These are phyloP conservation scores for Diutina catenulata DNA, from an alignment of 1,139 yeast species.

Conservation along the genomic window DNA sequence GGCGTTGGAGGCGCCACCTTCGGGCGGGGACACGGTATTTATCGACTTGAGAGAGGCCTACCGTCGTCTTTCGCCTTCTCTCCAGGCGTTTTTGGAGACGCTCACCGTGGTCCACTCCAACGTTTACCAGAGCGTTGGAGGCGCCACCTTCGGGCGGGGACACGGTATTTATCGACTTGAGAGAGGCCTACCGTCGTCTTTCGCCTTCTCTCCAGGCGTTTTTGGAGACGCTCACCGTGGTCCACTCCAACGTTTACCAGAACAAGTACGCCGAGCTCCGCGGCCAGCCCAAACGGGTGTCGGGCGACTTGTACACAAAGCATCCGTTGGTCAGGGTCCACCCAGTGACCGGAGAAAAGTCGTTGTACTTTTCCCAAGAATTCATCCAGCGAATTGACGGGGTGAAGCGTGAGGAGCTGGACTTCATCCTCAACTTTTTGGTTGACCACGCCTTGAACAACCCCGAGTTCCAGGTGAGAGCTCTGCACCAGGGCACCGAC, in stretches of 20 bases:
- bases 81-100: neutral
- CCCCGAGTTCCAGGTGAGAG: conserved; percentile 18
- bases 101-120: neutral
- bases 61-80: neutral
- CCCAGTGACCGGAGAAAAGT: conserved; percentile 18
- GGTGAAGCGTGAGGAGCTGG: conserved; percentile 14
- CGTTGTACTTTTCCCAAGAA: conserved; percentile 14
- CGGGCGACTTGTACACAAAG: conserved; percentile 15
- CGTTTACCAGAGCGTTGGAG: conserved; percentile 9
- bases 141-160: conserved; percentile 23
- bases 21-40: neutral
- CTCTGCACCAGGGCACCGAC: conserved; percentile 15
- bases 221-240: conserved; percentile 16
- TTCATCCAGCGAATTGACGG: conserved; percentile 16
- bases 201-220: conserved; percentile 18
- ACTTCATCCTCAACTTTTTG: conserved; percentile 14
- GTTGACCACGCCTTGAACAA: conserved; percentile 14
- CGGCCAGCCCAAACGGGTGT: conserved; percentile 11
- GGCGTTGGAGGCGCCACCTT: conserved; percentile 11
- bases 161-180: conserved; percentile 20
- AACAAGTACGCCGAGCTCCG: conserved; percentile 11
- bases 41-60: neutral
- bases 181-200: conserved; percentile 21
- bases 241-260: conserved; percentile 17
- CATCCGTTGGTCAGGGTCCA: conserved; percentile 19